Percentiles rank a stretch among this genome's conserved stretches.
These are phyloP conservation scores for Solanum hybrid DNA, from an alignment of 305 asterid species.

Conservation along the genomic window DNA sequence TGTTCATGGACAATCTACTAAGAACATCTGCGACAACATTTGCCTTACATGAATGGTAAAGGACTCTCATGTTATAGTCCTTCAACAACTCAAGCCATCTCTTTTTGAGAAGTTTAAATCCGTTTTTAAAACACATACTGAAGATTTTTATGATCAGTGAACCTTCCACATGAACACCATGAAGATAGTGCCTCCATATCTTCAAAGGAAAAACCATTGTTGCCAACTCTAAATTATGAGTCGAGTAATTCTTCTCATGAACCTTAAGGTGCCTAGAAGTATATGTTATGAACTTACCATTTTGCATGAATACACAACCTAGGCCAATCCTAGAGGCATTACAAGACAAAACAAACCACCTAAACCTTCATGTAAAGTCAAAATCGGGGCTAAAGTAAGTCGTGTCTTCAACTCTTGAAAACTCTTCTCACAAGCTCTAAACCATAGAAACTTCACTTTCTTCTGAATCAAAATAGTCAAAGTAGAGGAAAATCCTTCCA, in stretches of 20 bases:
- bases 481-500: background rate
- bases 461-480: background rate
- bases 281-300: background rate
- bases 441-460: background rate
- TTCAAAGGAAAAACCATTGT: background rate
- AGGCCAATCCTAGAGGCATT: background rate
- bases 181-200: background rate
- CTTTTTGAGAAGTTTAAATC: background rate
- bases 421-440: background rate
- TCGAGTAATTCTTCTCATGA: background rate
- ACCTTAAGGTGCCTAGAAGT: background rate
- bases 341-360: background rate
- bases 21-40: background rate
- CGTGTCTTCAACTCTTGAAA: background rate
- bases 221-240: background rate
- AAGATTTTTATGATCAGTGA: background rate
- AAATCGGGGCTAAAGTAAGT: background rate
- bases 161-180: background rate
- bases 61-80: background rate
- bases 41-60: background rate
- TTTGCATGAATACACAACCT: background rate
- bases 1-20: background rate
- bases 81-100: background rate
- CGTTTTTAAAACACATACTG: background rate
- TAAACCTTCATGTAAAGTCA: background rate